A percentile compares a stretch with the other conserved stretches of the same genome.
phyloP scores from a whole-genome alignment of 805 yeast species.

The Lipomyces lipofer region DNA sequence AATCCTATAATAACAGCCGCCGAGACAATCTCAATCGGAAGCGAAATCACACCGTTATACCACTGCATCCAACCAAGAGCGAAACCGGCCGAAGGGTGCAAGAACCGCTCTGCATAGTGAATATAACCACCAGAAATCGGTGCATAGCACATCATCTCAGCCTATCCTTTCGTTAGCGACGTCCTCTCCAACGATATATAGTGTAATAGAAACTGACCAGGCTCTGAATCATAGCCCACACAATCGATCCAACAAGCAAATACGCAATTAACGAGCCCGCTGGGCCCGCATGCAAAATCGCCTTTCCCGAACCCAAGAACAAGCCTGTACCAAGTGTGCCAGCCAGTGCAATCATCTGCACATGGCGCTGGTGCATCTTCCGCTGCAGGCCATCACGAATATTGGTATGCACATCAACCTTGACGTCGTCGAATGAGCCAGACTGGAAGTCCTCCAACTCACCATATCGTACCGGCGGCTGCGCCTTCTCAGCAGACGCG shows the following conservation, averaged over 20 bases:
- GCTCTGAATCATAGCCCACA: constrained; percentile 27
- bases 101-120: constrained; percentile 57
- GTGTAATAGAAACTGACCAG: constrained; percentile 7
- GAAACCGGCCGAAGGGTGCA: constrained; percentile 67
- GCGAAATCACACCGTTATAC: constrained; percentile 55
- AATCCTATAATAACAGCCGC: constrained; percentile 56
- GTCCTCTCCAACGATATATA: too few species aligned
- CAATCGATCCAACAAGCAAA: constrained; percentile 32
- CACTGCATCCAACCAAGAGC: constrained; percentile 66
- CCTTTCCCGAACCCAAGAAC: constrained; percentile 41
- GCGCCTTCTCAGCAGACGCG: neutral
- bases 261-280: constrained; percentile 40
- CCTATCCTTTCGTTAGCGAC: constrained; percentile 9
- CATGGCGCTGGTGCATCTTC: constrained; percentile 64
- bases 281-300: constrained; percentile 36
- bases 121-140: constrained; percentile 58
- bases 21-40: constrained; percentile 70
- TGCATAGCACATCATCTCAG: constrained; percentile 25
- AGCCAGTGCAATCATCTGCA: constrained; percentile 75
- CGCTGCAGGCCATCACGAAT: constrained; percentile 39
- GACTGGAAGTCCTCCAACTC: constrained; percentile 4
- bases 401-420: constrained; percentile 23
- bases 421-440: constrained; percentile 11
- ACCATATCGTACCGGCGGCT: neutral
- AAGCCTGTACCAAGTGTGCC: constrained; percentile 82